Evolutionary conservation across 192 early-diverging fungal species (phyloP).

Genomic region (Chytriomyces sp.): DNA sequence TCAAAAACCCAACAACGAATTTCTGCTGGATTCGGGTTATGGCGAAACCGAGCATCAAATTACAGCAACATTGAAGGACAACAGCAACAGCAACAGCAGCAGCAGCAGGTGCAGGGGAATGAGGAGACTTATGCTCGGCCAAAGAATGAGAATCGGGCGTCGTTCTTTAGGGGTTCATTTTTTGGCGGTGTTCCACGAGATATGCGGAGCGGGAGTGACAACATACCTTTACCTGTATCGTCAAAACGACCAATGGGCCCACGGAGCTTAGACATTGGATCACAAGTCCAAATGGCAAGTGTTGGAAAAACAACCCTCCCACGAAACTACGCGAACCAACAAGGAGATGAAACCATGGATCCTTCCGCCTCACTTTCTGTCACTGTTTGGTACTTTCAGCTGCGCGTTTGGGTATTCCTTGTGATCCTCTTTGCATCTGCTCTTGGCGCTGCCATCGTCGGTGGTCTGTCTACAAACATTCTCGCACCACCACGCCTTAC

Average conservation of each 20-base stretch:
- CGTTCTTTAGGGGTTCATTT: conserved; percentile 27
- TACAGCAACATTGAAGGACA: background rate
- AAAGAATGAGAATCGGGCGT: background rate
- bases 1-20: background rate
- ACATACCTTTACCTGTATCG: background rate
- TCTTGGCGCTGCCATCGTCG: background rate
- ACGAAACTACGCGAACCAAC: background rate
- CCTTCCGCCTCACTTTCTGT: background rate
- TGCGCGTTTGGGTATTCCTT: conserved; percentile 16
- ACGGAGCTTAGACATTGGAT: background rate
- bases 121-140: conserved; percentile 6
- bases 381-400: conserved; percentile 22
- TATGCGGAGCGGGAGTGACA: background rate
- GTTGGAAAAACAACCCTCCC: background rate
- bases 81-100: too few relatives aligned
- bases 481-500: conserved; percentile 3
- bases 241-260: background rate
- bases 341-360: background rate
- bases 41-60: background rate
- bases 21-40: background rate
- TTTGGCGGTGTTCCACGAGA: conserved; percentile 25
- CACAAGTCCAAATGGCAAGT: background rate
- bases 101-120: background rate
- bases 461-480: background rate
- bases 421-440: background rate